A percentile compares a stretch with the other conserved stretches of the same genome.
Conservation (phyloP, 2,329 filamentous ascomycete species). For the Ceratocystis diversiconidia region DNA sequence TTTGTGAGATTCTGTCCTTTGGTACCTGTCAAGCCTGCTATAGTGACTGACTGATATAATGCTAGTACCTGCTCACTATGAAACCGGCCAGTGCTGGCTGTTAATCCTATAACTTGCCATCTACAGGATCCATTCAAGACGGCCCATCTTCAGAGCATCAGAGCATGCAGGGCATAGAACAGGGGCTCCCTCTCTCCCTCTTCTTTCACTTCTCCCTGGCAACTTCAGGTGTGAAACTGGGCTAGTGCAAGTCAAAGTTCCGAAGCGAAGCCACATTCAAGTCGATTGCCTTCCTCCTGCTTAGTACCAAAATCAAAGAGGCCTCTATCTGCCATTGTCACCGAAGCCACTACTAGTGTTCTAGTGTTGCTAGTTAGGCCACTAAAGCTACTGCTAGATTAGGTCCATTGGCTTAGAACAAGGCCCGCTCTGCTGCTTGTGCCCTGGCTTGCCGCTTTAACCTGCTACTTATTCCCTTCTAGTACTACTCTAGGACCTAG, state of each 20-base stretch:
- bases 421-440: neutral
- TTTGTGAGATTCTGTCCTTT: no score
- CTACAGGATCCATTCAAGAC: no score
- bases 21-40: neutral
- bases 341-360: no score
- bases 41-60: neutral
- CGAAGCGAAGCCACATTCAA: neutral
- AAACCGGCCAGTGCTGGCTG: neutral
- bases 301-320: no score
- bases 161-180: no score
- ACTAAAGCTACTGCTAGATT: no score
- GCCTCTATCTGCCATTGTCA: no score
- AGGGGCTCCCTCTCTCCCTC: neutral
- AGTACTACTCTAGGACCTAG: neutral
- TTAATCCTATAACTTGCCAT: no score
- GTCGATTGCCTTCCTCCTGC: neutral
- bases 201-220: neutral
- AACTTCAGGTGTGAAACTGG: neutral
- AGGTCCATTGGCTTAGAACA: no score
- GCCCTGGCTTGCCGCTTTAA: neutral
- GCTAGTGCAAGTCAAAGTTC: constrained; percentile 5
- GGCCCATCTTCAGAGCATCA: no score
- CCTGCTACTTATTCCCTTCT: neutral
- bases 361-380: no score
- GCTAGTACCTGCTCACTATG: neutral